Conservation (phyloP, 169 alveolate species). For the Plasmodium cynomolgi region DNA sequence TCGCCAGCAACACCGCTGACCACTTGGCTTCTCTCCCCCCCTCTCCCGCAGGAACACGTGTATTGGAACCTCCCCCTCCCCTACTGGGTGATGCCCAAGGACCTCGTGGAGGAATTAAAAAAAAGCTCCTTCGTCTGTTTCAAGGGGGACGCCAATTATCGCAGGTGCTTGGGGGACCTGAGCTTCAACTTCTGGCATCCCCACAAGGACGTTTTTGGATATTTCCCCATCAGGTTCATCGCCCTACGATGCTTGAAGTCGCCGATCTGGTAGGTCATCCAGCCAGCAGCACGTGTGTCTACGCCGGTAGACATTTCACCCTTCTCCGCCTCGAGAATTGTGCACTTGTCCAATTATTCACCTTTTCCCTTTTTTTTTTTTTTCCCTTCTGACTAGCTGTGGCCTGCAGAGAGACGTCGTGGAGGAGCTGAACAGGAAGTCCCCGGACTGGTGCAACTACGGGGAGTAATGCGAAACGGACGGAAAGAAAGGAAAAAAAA, state of each 20-base stretch:
- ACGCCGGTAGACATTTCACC: background rate
- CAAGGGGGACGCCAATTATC: slow-evolving; percentile 69
- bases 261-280: slow-evolving; percentile 25
- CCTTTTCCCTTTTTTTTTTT: background rate
- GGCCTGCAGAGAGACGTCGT: slow-evolving; percentile 31
- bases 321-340: background rate
- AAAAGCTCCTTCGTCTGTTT: slow-evolving; percentile 43
- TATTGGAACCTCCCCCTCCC: slow-evolving; percentile 69
- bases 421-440: slow-evolving; percentile 35
- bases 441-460: slow-evolving; percentile 60
- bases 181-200: slow-evolving; percentile 31
- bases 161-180: slow-evolving; percentile 61
- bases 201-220: slow-evolving; percentile 35
- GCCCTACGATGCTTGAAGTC: slow-evolving; percentile 61
- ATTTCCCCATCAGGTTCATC: slow-evolving; percentile 34
- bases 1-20: background rate
- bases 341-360: background rate
- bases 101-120: slow-evolving; percentile 27
- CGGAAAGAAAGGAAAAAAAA: slow-evolving; percentile 17
- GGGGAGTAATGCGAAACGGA: slow-evolving; percentile 43
- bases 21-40: background rate
- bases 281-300: background rate
- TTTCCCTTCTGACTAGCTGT: slow-evolving; percentile 11
- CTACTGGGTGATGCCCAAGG: slow-evolving; percentile 53
- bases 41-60: slow-evolving; percentile 20